Evolutionary conservation across 1,139 yeast species (phyloP), one percentile per base, ranked within the genome.

Genomic region (Keqinozyma sinolaborantium): DNA sequence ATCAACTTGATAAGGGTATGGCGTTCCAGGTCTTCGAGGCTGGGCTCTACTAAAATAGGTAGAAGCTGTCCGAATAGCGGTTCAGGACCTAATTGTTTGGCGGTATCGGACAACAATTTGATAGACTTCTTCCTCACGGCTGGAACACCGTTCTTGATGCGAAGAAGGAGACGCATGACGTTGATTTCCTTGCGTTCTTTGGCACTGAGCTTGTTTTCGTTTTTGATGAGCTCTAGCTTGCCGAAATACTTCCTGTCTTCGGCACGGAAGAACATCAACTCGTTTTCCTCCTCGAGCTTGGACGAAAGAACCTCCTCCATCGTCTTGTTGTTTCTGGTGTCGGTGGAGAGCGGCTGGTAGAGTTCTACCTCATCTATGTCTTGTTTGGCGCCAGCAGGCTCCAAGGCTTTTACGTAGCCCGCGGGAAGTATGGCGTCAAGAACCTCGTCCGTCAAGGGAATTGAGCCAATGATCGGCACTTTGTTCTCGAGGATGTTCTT

Each of bases 1-100:
- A 85, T 60, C 7, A 85, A 73, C 51, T 88, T 90, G 9, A 87
- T 84, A 35, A 90, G 61, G 11, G 86, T 55, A 57, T 88, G 95
- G 19, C 95, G 69, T 51, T 90, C 97, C 44, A 81, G 88, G 32
- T 85, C 94, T 42, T 83, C 94, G 25, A 88, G 60, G 6, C 75
- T 59, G 15, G 79, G 79, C 41, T 87, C 96, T 51, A 83, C 63
- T 24, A 90, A 58, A 12, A 90, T 57, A 0, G 96, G 95, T 11
- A 90, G 61, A 5, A 86, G 68, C 39, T 77, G 81, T 35, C 77
- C 74, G 47, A 90, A 82, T 14, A 88, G 53, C 0, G 78, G 53
- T 31, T 76, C 72, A 1, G 96, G 82, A 0, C 97, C 97, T 45
- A 80, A 76, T 10, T 59, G 60, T 6, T 67, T 59, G 0, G 94